Percentiles rank a stretch among this genome's conserved stretches.
phyloP scores from a whole-genome alignment of 345 rosid species.

The Leavenworthia alabamica region DNA sequence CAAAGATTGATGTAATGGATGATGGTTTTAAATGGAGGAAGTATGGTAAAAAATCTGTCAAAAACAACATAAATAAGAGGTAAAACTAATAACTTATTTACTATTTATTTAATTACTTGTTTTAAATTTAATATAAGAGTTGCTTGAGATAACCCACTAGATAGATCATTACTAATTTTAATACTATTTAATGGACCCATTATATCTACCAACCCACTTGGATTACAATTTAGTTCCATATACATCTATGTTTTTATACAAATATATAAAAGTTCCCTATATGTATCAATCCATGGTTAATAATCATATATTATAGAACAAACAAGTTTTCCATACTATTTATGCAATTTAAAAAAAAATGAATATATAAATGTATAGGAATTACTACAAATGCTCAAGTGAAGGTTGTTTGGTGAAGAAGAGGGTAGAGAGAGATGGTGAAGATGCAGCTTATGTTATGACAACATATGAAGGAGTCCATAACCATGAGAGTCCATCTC shows the following conservation, averaged over 20 bases:
- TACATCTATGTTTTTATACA: not conserved
- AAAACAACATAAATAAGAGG: slow-evolving; percentile 87
- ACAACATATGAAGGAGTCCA: slow-evolving; percentile 82
- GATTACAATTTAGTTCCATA: slow-evolving; percentile 5
- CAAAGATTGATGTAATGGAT: slow-evolving; percentile 76
- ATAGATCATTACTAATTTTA: slow-evolving; percentile 10
- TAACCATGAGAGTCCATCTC: slow-evolving; percentile 54
- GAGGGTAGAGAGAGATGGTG: slow-evolving; percentile 69
- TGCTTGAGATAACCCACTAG: no score
- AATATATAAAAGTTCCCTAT: not conserved
- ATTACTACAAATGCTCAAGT: slow-evolving; percentile 68
- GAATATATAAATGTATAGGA: no score
- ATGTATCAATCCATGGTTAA: no score
- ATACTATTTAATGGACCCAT: slow-evolving; percentile 20
- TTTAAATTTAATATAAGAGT: not conserved
- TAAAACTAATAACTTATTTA: slow-evolving; percentile 26
- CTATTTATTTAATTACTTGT: not conserved
- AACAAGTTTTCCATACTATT: no score
- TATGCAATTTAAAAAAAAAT: no score
- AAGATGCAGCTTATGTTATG: slow-evolving; percentile 56
- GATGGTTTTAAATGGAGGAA: slow-evolving; percentile 96
- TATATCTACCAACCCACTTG: slow-evolving; percentile 29
- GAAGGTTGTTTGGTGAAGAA: slow-evolving; percentile 80
- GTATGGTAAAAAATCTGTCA: slow-evolving; percentile 84
- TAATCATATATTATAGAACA: no score